Evolutionary conservation across 768 basidiomycete species (phyloP).

Genomic region (Russula earlei): DNA sequence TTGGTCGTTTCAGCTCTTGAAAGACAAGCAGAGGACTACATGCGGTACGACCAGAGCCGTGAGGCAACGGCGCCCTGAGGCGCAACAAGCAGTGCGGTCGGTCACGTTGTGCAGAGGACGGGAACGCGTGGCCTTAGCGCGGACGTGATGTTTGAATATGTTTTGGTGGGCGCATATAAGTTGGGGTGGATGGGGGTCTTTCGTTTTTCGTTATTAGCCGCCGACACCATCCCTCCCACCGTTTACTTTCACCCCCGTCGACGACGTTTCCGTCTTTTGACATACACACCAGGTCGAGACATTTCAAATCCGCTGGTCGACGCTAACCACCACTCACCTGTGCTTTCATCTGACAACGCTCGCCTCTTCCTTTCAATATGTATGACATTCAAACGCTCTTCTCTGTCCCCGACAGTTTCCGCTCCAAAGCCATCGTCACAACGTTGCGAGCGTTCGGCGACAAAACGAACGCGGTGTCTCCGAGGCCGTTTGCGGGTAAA

Average conservation of each 20-base stretch:
- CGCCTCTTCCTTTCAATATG: background rate
- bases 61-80: background rate
- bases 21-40: too few species aligned
- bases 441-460: conserved; percentile 12
- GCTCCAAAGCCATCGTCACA: conserved; percentile 6
- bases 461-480: conserved; percentile 8
- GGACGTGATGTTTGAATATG: conserved; percentile 11
- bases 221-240: background rate
- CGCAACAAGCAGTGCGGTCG: background rate
- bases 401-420: conserved; percentile 6
- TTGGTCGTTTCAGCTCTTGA: too few species aligned
- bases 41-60: background rate
- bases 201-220: background rate
- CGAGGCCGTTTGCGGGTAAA: background rate
- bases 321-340: conserved; percentile 1
- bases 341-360: background rate
- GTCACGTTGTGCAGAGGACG: too few species aligned
- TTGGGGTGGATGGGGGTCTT: too few species aligned
- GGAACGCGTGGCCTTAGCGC: background rate
- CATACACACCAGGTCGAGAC: background rate
- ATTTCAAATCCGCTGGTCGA: conserved; percentile 7
- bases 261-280: background rate
- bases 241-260: background rate
- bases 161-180: conserved; percentile 10
- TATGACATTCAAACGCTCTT: conserved; percentile 13